Conservation (phyloP, 768 basidiomycete genomes). For the Tephrocybe sp. region DNA sequence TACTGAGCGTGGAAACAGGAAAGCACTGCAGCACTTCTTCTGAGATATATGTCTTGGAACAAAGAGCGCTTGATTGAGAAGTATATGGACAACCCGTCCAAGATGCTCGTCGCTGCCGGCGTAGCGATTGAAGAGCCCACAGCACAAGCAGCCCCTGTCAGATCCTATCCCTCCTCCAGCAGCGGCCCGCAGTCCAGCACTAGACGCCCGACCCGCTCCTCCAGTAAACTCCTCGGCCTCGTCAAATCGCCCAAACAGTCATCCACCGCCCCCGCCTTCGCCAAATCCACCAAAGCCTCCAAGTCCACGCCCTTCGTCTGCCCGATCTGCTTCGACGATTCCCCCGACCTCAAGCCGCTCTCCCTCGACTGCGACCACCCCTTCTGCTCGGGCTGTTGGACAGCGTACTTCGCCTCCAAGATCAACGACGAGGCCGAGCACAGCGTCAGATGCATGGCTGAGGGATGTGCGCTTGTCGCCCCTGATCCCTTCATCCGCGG, state of each 20-base stretch:
- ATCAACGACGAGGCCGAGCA: slow-evolving; percentile 81
- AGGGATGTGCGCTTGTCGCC: slow-evolving; percentile 65
- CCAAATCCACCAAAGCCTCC: slow-evolving; percentile 30
- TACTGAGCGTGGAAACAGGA: slow-evolving; percentile 39
- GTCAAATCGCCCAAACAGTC: too few relatives aligned
- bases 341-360: slow-evolving; percentile 55
- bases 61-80: slow-evolving; percentile 94
- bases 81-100: slow-evolving; percentile 90
- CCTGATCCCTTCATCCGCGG: slow-evolving; percentile 63
- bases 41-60: slow-evolving; percentile 91
- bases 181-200: slow-evolving; percentile 17
- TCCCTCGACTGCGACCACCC: slow-evolving; percentile 80
- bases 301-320: slow-evolving; percentile 67
- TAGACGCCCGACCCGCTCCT: slow-evolving; percentile 35
- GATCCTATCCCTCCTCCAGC: slow-evolving; percentile 28
- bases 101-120: slow-evolving; percentile 75
- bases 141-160: slow-evolving; percentile 31
- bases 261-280: slow-evolving; percentile 26
- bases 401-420: slow-evolving; percentile 75
- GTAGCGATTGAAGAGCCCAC: slow-evolving; percentile 47
- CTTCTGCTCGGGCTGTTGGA: slow-evolving; percentile 87
- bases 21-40: slow-evolving; percentile 70
- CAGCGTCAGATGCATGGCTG: slow-evolving; percentile 76
- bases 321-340: slow-evolving; percentile 91
- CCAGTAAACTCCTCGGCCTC: slow-evolving; percentile 37